These are phyloP conservation scores for Kodamaea leandrae DNA, from an alignment of 805 yeast species.

Conservation along the genomic window DNA sequence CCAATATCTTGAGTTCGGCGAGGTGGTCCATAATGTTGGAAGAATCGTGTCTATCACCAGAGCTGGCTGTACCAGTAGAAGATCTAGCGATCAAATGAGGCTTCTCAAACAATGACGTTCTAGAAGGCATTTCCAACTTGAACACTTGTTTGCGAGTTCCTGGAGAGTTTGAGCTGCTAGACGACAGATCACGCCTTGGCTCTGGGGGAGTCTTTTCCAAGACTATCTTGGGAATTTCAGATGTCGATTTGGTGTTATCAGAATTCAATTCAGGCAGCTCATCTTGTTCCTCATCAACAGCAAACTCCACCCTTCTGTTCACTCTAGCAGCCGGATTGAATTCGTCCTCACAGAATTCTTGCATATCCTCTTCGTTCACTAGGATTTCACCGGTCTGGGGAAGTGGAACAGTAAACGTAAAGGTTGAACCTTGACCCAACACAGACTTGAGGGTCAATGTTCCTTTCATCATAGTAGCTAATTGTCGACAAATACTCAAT, in stretches of 20 bases:
- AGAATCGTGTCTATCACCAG: conserved; percentile 15
- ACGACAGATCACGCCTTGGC: conserved; percentile 3
- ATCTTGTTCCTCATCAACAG: conserved; percentile 5
- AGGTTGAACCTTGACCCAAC: conserved; percentile 81
- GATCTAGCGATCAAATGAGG: conserved; percentile 46
- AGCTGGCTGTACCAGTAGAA: conserved; percentile 51
- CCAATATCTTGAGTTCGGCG: conserved; percentile 53
- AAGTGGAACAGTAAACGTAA: conserved; percentile 75
- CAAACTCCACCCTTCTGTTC: conserved; percentile 50
- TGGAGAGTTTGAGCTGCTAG: conserved; percentile 2
- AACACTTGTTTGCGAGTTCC: background rate
- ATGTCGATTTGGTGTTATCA: background rate
- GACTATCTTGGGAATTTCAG: conserved; percentile 3
- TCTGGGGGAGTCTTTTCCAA: conserved; percentile 1
- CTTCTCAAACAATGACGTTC: conserved; percentile 32
- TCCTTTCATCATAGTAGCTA: conserved; percentile 90
- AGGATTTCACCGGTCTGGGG: conserved; percentile 59
- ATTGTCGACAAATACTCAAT: conserved; percentile 80
- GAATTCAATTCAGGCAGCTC: conserved; percentile 1
- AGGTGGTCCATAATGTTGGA: conserved; percentile 25
- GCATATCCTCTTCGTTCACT: conserved; percentile 35
- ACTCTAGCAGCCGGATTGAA: conserved; percentile 55
- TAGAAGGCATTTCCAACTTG: conserved; percentile 10
- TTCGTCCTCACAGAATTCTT: conserved; percentile 59
- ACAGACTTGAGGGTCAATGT: conserved; percentile 69